Percentiles rank a stretch among this genome's conserved stretches.
phyloP scores from a whole-genome alignment of 129 eudicot species.

The Pulicaria dysenterica region DNA sequence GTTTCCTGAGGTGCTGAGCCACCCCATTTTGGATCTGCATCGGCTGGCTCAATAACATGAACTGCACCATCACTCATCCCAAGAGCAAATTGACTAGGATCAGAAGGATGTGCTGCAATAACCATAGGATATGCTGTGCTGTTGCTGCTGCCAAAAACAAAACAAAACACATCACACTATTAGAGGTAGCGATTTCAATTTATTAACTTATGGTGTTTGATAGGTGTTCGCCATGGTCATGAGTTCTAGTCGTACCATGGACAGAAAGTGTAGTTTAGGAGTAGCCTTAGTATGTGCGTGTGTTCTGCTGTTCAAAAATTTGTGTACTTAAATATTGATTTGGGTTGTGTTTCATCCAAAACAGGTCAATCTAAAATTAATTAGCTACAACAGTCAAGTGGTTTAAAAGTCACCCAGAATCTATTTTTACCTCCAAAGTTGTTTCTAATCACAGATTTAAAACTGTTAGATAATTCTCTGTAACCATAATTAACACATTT shows the following conservation, averaged over 20 bases:
- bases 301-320: too few species aligned
- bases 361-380: not conserved
- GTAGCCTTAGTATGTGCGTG: too few species aligned
- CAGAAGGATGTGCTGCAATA: constrained; percentile 76
- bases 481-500: too few species aligned
- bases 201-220: not conserved
- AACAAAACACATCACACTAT: constrained; percentile 8
- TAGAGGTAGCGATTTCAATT: not conserved
- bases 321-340: not conserved
- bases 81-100: constrained; percentile 75
- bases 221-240: too few species aligned
- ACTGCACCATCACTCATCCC: constrained; percentile 87
- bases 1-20: constrained; percentile 54
- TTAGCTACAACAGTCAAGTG: not conserved
- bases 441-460: not conserved
- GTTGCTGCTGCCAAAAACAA: constrained; percentile 49
- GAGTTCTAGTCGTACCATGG: too few species aligned
- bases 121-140: constrained; percentile 62
- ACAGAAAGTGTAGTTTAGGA: too few species aligned
- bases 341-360: not conserved
- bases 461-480: too few species aligned
- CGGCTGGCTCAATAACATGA: constrained; percentile 76
- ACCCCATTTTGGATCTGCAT: constrained; percentile 80
- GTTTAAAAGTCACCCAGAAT: not conserved
- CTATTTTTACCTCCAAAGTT: not conserved